These are phyloP conservation scores for Pichia sp. DNA, from an alignment of 1,139 yeast genomes.

Conservation along the genomic window DNA sequence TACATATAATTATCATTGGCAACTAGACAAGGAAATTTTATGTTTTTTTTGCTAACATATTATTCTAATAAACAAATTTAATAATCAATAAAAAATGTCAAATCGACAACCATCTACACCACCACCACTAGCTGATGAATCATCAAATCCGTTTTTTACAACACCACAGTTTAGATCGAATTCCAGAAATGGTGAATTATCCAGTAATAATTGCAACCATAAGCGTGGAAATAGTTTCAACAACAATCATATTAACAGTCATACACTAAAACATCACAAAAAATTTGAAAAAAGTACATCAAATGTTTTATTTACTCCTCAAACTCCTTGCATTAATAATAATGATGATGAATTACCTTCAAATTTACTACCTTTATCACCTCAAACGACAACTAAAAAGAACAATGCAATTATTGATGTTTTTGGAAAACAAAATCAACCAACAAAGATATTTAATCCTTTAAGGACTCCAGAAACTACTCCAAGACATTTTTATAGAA, in stretches of 20 bases:
- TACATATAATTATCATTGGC: no score
- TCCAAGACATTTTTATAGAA: slow-evolving; percentile 17
- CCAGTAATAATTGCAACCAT: not conserved
- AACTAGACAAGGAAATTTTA: no score
- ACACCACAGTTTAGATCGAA: slow-evolving; percentile 10
- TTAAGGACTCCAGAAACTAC: slow-evolving; percentile 28
- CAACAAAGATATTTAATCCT: slow-evolving; percentile 3
- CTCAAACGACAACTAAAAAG: slow-evolving; percentile 9
- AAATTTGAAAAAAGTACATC: slow-evolving; percentile 1
- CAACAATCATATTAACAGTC: not conserved
- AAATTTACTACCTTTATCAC: slow-evolving; percentile 10
- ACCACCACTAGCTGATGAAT: slow-evolving; percentile 15
- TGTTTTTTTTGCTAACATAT: no score
- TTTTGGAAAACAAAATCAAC: not conserved
- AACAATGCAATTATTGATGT: slow-evolving; percentile 4
- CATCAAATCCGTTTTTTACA: slow-evolving; percentile 7
- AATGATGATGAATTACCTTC: slow-evolving; percentile 11
- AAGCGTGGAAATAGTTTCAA: not conserved
- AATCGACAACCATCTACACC: slow-evolving; percentile 26
- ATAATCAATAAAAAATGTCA: slow-evolving; percentile 4
- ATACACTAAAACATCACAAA: not conserved
- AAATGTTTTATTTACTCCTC: slow-evolving; percentile 20
- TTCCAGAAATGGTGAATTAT: not conserved
- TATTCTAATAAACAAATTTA: not conserved
- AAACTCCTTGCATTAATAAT: slow-evolving; percentile 20